phyloP scores from a whole-genome alignment of 2,329 filamentous ascomycete genomes.

The Trichoderma sp. region DNA sequence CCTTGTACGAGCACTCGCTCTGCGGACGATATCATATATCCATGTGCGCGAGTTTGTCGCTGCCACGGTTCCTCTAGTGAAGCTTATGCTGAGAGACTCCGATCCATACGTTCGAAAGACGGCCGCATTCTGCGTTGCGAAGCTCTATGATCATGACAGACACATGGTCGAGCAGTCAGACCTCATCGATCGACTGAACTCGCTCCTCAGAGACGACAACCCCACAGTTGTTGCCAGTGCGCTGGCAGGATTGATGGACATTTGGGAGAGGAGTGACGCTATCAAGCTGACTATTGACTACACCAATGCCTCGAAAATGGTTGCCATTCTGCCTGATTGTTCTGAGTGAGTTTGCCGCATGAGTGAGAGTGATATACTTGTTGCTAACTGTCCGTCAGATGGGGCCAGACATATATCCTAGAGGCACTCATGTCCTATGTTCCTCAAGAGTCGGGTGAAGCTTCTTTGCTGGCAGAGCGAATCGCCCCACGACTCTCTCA shows the following conservation, averaged over 20 bases:
- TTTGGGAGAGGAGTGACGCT: constrained; percentile 96
- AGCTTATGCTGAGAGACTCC: constrained; percentile 77
- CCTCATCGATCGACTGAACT: constrained; percentile 88
- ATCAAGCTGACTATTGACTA: constrained; percentile 99
- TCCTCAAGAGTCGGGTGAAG: constrained; percentile 87
- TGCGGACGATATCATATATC: constrained; percentile 96
- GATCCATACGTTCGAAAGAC: constrained; percentile 98
- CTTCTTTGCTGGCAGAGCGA: constrained; percentile 85
- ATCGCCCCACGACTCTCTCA: constrained; percentile 96
- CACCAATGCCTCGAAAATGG: constrained; percentile 95
- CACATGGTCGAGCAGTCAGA: constrained; percentile 88
- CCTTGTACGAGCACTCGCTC: constrained; percentile 84
- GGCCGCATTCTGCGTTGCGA: constrained; percentile 93
- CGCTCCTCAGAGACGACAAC: constrained; percentile 91
- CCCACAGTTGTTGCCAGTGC: constrained; percentile 96
- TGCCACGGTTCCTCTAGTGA: constrained; percentile 82
- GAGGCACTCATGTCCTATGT: constrained; percentile 98
- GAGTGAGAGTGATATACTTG: background rate
- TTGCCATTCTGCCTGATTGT: constrained; percentile 93
- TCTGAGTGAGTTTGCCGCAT: constrained; percentile 73
- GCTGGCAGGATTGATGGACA: constrained; percentile 88
- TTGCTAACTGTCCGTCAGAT: constrained; percentile 57
- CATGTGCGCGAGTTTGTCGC: constrained; percentile 96
- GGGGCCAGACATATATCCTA: constrained; percentile 98
- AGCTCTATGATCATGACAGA: constrained; percentile 95